Evolutionary conservation across 768 basidiomycete genomes (phyloP).

Genomic region (Kockovaella imperatae): DNA sequence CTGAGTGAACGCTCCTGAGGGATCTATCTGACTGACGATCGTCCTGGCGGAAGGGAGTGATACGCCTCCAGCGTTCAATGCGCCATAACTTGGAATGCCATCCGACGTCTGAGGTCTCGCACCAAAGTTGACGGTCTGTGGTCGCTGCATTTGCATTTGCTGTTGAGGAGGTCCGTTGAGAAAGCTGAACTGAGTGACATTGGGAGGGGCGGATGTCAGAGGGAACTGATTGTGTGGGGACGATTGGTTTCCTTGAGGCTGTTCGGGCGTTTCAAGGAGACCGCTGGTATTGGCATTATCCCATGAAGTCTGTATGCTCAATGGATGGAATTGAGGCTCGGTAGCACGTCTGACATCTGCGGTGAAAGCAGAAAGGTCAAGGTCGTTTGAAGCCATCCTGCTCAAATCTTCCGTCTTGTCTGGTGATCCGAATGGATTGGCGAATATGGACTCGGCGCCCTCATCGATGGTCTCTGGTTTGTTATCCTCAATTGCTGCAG

Average conservation of each 20-base stretch:
- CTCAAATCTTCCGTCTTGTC: constrained; percentile 2
- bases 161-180: not conserved
- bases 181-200: constrained; percentile 5
- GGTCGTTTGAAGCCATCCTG: constrained; percentile 1
- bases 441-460: constrained; percentile 16
- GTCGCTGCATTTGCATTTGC: constrained; percentile 7
- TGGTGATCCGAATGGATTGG: constrained; percentile 21
- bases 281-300: not conserved
- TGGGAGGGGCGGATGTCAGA: constrained; percentile 15
- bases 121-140: constrained; percentile 11
- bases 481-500: constrained; percentile 1
- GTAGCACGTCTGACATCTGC: constrained; percentile 22
- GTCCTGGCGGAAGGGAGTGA: constrained; percentile 7
- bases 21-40: constrained; percentile 8
- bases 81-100: constrained; percentile 27
- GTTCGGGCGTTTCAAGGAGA: not conserved
- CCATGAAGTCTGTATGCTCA: not conserved
- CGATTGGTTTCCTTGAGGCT: constrained; percentile 1
- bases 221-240: constrained; percentile 2
- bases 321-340: constrained; percentile 20
- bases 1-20: not conserved
- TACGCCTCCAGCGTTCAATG: constrained; percentile 4
- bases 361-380: constrained; percentile 25
- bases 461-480: constrained; percentile 20
- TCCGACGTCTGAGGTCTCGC: constrained; percentile 38